Evolutionary conservation across 305 asterid species (phyloP), one percentile per base, ranked within the genome.

Genomic region (Solanum chacoense): DNA sequence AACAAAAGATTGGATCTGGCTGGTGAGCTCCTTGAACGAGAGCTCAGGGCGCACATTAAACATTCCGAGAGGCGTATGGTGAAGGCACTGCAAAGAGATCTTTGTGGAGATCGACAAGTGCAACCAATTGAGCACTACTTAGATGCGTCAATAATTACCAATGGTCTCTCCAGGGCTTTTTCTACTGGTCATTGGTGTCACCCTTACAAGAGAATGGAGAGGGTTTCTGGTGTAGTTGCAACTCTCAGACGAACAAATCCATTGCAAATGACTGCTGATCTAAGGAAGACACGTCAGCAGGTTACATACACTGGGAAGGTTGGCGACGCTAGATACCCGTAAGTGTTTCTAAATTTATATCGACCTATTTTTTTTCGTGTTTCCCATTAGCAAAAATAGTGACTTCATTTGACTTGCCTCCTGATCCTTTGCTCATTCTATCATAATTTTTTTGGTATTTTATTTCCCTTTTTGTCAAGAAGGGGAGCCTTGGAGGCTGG

Each of bases 291-390:
- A 18, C 96, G 98, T 80, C 99, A 95, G 92, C 99, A 97, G 76
- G 98, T 97, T 67, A 86, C 97, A 14, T 97, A 96, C 91, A 94
- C 96, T 3, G 99, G 99, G 91, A 95, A 94, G 91, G 98, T 91
- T 91, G 98, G 99, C 24, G 99, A 96, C 88, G 99, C 99, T 67
- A 91, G 99, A 96, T 96, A 97, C 92, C 99, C 98, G 98, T 97
- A 93, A 95, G 98, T 92, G 89, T n/a, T 90, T 59, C 36, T 72
- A 38, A 65, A 74, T 90, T 65, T 6, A 50, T 84, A 28, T 67
- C 38, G 20, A 24, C 65, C 31, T 7, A 63, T 63, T 67, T 67
- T 80, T 50, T 83, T 32, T 40, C 9, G 20, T 91, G 71, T 87
- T 85, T n/a, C 87, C 73, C 31, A 11, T 74, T 87, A 34, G 24